Evolutionary conservation across 2,329 filamentous ascomycete species (phyloP).

Genomic region (Aspergillus puulaauensis): DNA sequence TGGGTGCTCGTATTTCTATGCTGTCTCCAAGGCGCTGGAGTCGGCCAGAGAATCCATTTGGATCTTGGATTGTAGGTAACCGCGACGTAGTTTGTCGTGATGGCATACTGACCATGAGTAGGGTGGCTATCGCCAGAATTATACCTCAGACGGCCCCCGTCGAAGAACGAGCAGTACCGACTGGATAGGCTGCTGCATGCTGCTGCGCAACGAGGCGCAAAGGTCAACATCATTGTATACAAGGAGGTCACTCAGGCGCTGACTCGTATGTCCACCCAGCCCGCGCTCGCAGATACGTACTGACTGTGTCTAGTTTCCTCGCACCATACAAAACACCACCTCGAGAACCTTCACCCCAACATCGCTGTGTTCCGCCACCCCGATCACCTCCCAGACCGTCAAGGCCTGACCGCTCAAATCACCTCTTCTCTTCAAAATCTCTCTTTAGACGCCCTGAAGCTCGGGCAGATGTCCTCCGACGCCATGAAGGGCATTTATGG

Average conservation of each 20-base stretch:
- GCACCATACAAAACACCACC: constrained; percentile 73
- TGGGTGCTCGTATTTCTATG: constrained; percentile 81
- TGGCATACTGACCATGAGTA: constrained; percentile 18
- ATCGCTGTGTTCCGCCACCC: constrained; percentile 89
- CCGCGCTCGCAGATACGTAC: not conserved
- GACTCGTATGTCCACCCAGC: constrained; percentile 62
- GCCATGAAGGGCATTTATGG: constrained; percentile 78
- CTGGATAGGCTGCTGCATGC: constrained; percentile 79
- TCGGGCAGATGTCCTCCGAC: constrained; percentile 68
- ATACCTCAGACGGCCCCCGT: constrained; percentile 78
- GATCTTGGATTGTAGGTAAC: constrained; percentile 69
- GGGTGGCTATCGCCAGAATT: constrained; percentile 86
- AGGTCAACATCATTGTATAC: constrained; percentile 84
- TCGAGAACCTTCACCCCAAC: constrained; percentile 77
- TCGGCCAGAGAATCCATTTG: constrained; percentile 74
- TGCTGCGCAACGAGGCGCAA: constrained; percentile 80
- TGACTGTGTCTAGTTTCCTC: constrained; percentile 54
- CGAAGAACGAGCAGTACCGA: constrained; percentile 78
- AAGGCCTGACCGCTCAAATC: constrained; percentile 62
- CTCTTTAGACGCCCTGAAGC: constrained; percentile 54
- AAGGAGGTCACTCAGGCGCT: constrained; percentile 84
- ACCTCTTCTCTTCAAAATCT: constrained; percentile 56
- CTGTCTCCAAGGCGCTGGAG: constrained; percentile 76
- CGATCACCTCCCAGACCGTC: constrained; percentile 75
- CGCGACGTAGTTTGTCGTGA: not conserved